Percentiles rank a stretch among this genome's conserved stretches.
These are phyloP conservation scores for Kalaharituber pfeilii DNA, from an alignment of 2,329 filamentous ascomycete genomes.

Conservation along the genomic window DNA sequence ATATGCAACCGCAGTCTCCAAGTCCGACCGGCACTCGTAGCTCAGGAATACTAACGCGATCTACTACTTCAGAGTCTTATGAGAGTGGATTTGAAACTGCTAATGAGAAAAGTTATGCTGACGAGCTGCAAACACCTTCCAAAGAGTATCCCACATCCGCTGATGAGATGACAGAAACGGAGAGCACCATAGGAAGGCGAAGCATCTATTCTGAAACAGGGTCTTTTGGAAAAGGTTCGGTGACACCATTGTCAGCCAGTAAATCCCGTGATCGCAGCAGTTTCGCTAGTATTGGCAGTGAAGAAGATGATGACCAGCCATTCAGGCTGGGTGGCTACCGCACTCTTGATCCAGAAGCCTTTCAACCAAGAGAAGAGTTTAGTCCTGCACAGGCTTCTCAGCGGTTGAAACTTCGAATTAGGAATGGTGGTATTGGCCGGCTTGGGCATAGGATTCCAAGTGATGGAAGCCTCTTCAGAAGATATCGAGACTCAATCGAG, in stretches of 20 bases:
- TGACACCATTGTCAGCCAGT: neutral
- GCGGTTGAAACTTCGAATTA: neutral
- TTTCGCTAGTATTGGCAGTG: neutral
- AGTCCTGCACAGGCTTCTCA: neutral
- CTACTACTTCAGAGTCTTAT: conserved; percentile 30
- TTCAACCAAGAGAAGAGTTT: neutral
- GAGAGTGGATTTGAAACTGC: conserved; percentile 59
- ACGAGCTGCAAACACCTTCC: conserved; percentile 56
- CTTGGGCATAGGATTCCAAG: neutral
- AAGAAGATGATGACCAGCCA: neutral
- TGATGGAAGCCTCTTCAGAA: conserved; percentile 25
- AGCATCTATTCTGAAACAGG: neutral
- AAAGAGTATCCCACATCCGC: conserved; percentile 54
- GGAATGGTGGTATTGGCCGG: neutral
- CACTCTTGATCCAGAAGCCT: neutral
- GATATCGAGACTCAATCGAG: neutral
- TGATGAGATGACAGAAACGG: conserved; percentile 66
- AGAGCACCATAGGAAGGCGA: conserved; percentile 27
- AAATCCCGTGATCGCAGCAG: neutral
- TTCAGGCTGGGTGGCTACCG: neutral
- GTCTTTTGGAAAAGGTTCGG: neutral
- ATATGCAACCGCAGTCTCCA: neutral
- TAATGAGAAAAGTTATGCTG: conserved; percentile 67
- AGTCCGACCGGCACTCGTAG: neutral
- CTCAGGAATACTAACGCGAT: neutral